Evolutionary conservation across 495 filamentous ascomycete genomes (phyloP).

Genomic region (Geopyxis carbonaria): DNA sequence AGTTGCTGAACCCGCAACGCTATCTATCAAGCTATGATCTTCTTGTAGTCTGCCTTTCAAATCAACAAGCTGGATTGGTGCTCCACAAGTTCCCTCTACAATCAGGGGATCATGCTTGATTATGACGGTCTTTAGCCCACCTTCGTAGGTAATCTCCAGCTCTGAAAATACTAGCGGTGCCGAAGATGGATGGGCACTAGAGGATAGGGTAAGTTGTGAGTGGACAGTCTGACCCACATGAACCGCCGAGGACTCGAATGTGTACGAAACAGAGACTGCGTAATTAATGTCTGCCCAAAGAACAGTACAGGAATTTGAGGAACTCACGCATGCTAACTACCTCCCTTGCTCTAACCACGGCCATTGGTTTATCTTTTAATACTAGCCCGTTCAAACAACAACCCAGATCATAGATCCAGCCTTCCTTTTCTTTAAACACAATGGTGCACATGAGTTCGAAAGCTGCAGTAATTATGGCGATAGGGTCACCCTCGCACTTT

Average conservation of each 20-base stretch:
- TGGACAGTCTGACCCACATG: conserved; percentile 64
- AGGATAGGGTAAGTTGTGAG: conserved; percentile 58
- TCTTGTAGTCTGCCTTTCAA: conserved; percentile 16
- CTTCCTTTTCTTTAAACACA: conserved; percentile 44
- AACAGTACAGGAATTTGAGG: neutral
- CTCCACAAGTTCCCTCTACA: conserved; percentile 1
- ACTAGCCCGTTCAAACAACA: conserved; percentile 45
- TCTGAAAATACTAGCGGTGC: conserved; percentile 46
- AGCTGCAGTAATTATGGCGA: conserved; percentile 54
- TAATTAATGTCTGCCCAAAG: too few species aligned
- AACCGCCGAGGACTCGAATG: conserved; percentile 56
- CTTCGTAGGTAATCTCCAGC: conserved; percentile 50
- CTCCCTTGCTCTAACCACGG: conserved; percentile 50
- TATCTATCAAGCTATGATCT: conserved; percentile 6
- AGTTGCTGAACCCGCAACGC: conserved; percentile 28
- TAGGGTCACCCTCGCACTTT: conserved; percentile 40
- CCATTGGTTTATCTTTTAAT: conserved; percentile 45
- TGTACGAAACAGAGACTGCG: conserved; percentile 48
- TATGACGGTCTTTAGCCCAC: conserved; percentile 44
- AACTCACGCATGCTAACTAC: conserved; percentile 49
- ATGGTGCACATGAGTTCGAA: conserved; percentile 56
- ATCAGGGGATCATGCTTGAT: conserved; percentile 28
- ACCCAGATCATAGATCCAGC: conserved; percentile 59
- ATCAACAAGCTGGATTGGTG: conserved; percentile 12
- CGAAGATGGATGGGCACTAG: conserved; percentile 45